A percentile compares a stretch with the other conserved stretches of the same genome.
These are phyloP conservation scores for Ulota crispa DNA, from an alignment of 225 moss, liverwort and hornwort species.

Conservation along the genomic window DNA sequence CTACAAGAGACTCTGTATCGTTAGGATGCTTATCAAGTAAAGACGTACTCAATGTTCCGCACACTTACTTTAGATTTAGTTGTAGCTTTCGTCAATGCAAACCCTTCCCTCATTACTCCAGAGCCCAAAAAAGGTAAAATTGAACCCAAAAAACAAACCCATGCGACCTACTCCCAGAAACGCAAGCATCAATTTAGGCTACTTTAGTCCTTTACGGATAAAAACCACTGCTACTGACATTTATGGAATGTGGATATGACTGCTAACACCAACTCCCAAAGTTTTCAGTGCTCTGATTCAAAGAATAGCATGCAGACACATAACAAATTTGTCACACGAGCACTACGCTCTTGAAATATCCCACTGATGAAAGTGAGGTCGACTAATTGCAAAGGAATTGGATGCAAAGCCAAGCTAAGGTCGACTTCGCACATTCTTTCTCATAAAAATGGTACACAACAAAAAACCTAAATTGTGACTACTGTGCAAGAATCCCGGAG, in stretches of 20 bases:
- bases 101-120: background rate
- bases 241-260: background rate
- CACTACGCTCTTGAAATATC: background rate
- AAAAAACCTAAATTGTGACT: constrained; percentile 33
- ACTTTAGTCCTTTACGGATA: background rate
- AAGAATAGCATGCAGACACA: background rate
- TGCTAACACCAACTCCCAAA: background rate
- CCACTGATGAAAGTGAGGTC: constrained; percentile 24
- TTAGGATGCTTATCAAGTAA: background rate
- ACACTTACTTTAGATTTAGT: background rate
- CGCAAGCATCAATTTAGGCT: background rate
- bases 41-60: background rate
- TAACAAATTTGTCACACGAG: background rate
- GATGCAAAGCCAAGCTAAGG: constrained; percentile 18
- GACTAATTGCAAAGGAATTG: constrained; percentile 27
- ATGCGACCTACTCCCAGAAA: background rate
- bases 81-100: background rate
- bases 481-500: constrained; percentile 25
- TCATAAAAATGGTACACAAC: constrained; percentile 34
- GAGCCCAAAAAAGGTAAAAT: background rate
- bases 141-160: background rate
- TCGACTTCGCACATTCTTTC: constrained; percentile 22
- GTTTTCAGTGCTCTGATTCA: background rate
- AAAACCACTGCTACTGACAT: background rate
- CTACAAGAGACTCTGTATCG: background rate